Evolutionary conservation across 495 filamentous ascomycete species (phyloP).

Genomic region (Penicillium alfredii): DNA sequence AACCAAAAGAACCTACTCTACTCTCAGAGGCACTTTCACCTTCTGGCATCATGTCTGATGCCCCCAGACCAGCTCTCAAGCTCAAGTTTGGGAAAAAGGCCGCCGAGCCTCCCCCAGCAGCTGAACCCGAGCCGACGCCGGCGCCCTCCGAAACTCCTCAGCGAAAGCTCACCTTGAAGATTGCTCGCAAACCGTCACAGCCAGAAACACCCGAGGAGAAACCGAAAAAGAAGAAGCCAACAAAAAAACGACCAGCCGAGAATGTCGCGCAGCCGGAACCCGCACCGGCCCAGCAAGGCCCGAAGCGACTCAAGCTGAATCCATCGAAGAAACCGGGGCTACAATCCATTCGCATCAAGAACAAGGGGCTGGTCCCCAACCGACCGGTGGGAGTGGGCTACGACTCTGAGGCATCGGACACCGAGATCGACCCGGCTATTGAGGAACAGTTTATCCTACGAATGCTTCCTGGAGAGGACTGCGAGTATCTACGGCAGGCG

Average conservation of each 20-base stretch:
- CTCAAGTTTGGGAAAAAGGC: slow-evolving; percentile 45
- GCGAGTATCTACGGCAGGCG: slow-evolving; percentile 68
- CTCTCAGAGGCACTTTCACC: too few relatives aligned
- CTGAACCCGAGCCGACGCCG: slow-evolving; percentile 26
- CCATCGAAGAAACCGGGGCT: slow-evolving; percentile 38
- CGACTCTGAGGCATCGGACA: slow-evolving; percentile 92
- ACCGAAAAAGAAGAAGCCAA: slow-evolving; percentile 44
- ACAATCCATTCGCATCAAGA: slow-evolving; percentile 49
- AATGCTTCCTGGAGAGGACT: slow-evolving; percentile 78
- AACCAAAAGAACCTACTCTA: too few relatives aligned
- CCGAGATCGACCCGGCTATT: slow-evolving; percentile 76
- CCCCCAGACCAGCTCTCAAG: slow-evolving; percentile 42
- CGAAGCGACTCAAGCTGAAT: slow-evolving; percentile 41
- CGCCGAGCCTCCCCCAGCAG: slow-evolving; percentile 22
- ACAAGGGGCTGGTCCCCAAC: slow-evolving; percentile 55
- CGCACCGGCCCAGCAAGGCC: slow-evolving; percentile 22
- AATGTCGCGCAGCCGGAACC: slow-evolving; percentile 23
- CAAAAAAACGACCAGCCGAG: slow-evolving; percentile 40
- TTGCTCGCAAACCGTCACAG: slow-evolving; percentile 33
- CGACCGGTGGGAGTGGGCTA: slow-evolving; percentile 78
- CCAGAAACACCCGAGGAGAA: slow-evolving; percentile 25
- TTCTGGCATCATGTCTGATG: slow-evolving; percentile 30
- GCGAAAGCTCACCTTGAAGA: slow-evolving; percentile 49
- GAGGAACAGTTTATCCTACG: slow-evolving; percentile 85
- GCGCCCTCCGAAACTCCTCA: slow-evolving; percentile 24